phyloP scores from a whole-genome alignment of 2,329 filamentous ascomycete genomes.

The Paracorniculantispora psalliotae region DNA sequence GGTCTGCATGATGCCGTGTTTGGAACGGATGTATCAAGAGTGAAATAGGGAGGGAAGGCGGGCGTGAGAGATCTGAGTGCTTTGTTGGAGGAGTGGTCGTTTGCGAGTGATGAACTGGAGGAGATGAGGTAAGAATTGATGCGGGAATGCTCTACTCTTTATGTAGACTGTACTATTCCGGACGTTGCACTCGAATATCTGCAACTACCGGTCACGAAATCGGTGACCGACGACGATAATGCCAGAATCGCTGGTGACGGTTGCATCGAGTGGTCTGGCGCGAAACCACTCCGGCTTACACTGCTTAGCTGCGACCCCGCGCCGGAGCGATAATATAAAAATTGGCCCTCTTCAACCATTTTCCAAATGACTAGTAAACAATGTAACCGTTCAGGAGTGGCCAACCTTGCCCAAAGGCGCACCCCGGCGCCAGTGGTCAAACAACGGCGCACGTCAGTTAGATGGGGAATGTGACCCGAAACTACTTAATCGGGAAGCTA shows the following conservation, averaged over 20 bases:
- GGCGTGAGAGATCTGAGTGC: neutral
- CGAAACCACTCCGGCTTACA: neutral
- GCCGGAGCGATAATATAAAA: neutral
- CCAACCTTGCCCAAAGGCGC: neutral
- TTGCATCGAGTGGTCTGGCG: neutral
- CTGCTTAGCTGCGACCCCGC: neutral
- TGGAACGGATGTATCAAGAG: neutral
- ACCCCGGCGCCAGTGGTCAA: neutral
- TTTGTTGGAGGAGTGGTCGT: neutral
- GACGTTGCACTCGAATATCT: neutral
- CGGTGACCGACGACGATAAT: neutral
- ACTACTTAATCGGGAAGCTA: slow-evolving; percentile 8
- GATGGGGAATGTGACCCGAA: neutral
- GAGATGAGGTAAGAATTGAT: neutral
- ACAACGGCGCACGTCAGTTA: neutral
- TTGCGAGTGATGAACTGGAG: neutral
- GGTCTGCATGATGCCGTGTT: slow-evolving; percentile 4
- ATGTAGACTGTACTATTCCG: neutral
- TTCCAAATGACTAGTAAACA: neutral
- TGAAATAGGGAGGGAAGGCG: no score
- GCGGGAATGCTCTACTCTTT: neutral
- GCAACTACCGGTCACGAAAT: neutral
- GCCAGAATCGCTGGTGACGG: neutral
- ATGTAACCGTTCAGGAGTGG: neutral
- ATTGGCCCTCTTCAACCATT: neutral